These are phyloP conservation scores for Pittosporum tobira DNA, from an alignment of 129 eudicot genomes.

Conservation along the genomic window DNA sequence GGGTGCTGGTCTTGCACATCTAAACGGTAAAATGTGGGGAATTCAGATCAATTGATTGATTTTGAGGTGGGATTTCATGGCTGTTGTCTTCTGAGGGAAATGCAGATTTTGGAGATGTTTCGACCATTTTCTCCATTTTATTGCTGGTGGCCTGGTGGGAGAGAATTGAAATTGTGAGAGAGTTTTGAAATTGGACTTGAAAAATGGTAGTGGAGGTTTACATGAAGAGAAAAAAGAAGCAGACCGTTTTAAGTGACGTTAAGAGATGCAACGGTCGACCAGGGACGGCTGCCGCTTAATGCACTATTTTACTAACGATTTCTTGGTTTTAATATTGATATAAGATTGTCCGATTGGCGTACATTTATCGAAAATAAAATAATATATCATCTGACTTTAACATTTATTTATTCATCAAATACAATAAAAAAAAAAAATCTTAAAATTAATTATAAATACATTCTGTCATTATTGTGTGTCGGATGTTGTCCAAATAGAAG, in stretches of 20 bases:
- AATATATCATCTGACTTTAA: too few relatives aligned
- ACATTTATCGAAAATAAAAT: too few relatives aligned
- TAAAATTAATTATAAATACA: too few relatives aligned
- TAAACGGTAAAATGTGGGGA: slow-evolving; percentile 18
- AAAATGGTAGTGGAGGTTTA: neutral
- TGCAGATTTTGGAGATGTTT: slow-evolving; percentile 12
- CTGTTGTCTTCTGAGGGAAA: neutral
- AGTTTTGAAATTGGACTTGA: neutral
- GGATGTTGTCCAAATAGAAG: too few relatives aligned
- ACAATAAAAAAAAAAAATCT: too few relatives aligned
- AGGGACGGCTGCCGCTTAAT: slow-evolving; percentile 8
- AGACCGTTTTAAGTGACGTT: neutral
- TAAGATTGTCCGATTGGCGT: too few relatives aligned
- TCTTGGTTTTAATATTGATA: too few relatives aligned
- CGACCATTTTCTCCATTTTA: slow-evolving; percentile 17
- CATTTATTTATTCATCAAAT: too few relatives aligned
- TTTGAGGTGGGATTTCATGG: slow-evolving; percentile 14
- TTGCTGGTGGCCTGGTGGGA: neutral
- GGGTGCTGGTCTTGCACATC: too few relatives aligned
- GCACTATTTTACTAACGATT: too few relatives aligned
- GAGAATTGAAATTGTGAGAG: neutral
- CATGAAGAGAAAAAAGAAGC: neutral
- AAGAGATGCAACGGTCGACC: slow-evolving; percentile 1
- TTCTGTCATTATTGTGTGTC: too few relatives aligned
- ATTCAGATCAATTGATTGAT: neutral